Base-by-base conservation (phyloP, 2,329 filamentous ascomycete species). In the Raffaelea deltoideospora region DNA sequence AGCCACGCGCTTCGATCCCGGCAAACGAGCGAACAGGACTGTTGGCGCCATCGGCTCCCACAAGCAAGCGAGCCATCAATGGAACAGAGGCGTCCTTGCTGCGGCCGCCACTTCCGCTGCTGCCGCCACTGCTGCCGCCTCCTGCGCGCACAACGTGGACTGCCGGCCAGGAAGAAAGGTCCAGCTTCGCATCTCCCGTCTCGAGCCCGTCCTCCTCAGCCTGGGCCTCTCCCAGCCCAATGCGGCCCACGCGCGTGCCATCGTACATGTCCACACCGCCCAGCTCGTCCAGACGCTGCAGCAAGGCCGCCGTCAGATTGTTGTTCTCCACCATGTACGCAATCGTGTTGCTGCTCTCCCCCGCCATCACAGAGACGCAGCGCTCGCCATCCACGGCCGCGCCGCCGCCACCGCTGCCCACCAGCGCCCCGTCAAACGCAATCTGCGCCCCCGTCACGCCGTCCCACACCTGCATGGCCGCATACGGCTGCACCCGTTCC, bases 381-480 rank as follows among this genome's bases (percentile, higher is more conserved):
- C n/a, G n/a, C 4, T 29, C 21, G 5, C 18, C 26, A 3, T 30
- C 29, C 4, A 17, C 27, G 14, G 27, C 21, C 30, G 60, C 57
- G 48, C 59, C 57, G 32, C 59, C 53, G 33, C 57, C 53, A 41
- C 45, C 43, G 49, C 65, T 62, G 27, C 61, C 53, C 31, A 52
- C 54, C 5, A 60, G 60, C 18, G 58, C 58, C 79, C 78, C 82
- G 59, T 90, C 82, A 56, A 98, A 98, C 47, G 84, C 80, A 53
- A 98, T 90, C 47, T 78, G 74, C 26, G 86, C 83, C 41, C 76
- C 86, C 29, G 81, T 83, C 39, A 94, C 74, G 43, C 88, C 92
- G 55, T 98, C 90, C 90, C 92, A 98, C 23, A 96, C 90, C 55
- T 94, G 81, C 90, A 98, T 98, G 49, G 88, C 82, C 41, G 92